Evolutionary conservation across 805 yeast genomes (phyloP), one percentile per base, ranked within the genome.

Genomic region (Saturnispora hagleri): DNA sequence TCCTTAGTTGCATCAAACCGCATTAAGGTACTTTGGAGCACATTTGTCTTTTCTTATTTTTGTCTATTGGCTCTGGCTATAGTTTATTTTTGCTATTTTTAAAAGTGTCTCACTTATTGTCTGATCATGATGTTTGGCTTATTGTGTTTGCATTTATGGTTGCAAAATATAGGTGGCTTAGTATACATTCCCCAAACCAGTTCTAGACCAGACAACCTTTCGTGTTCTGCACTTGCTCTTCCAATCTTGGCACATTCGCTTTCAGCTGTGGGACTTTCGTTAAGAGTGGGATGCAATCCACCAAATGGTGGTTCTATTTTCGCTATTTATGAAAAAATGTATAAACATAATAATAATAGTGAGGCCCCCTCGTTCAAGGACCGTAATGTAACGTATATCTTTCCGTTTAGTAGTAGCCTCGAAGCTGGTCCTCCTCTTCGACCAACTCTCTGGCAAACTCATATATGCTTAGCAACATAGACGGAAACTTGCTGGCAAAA

Each of bases 401-500:
- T 9, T 17, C 42, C n/a, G 4, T 12, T 20, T 38, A 38, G 22
- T 38, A 38, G 18, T 9, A 38, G 10, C 42, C 42, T 8, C 24
- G 13, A 24, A 77, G 74, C 52, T 79, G 86, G 59, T 89, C 96
- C 24, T 79, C 74, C n/a, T 68, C 33, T 4, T 33, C 51, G 8
- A 49, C 31, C 17, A 49, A 27, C 13, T 7, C 28, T 22, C 46
- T 34, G 38, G 47, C 35, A 15, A 86, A 73, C 49, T 72, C 71
- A 68, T 88, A 89, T 8, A 85, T 78, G 59, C 80, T 83, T 81
- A 91, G 79, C 60, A 93, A 67, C 59, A 93, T 66, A 50, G 75
- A 73, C 1, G 99, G 99, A 63, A 91, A 93, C 62, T 81, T 77
- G 28, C 65, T 61, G 44, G 80, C 79, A 67, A 89, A 93, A 64